Conservation (phyloP, 2,329 filamentous ascomycete species). For the Aspergillus ochraceoroseus region DNA sequence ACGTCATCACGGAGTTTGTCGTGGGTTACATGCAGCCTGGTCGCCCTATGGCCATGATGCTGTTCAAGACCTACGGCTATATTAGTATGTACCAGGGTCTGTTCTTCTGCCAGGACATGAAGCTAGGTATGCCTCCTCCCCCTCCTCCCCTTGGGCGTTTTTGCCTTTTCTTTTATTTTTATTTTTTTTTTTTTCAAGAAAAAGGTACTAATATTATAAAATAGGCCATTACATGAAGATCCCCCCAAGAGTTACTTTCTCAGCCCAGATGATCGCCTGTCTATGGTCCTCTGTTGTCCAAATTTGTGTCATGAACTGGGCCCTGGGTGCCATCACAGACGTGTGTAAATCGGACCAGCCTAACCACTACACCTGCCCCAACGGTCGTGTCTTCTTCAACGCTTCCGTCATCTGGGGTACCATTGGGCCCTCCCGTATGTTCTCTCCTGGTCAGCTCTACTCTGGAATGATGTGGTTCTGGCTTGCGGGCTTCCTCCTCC, state of each 20-base stretch:
- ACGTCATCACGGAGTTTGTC: conserved; percentile 66
- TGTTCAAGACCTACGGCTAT: conserved; percentile 71
- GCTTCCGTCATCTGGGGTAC: conserved; percentile 68
- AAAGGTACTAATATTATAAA: too few relatives aligned
- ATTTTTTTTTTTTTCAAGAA: too few relatives aligned
- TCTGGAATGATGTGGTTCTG: conserved; percentile 64
- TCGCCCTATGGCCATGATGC: conserved; percentile 67
- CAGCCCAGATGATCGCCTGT: conserved; percentile 49
- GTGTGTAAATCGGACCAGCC: conserved; percentile 59
- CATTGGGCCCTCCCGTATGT: conserved; percentile 66
- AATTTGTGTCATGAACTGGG: conserved; percentile 46
- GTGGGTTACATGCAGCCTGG: conserved; percentile 70
- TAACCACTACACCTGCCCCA: conserved; percentile 57
- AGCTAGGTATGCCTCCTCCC: conserved; percentile 45
- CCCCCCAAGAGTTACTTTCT: conserved; percentile 50
- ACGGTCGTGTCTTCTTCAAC: conserved; percentile 60
- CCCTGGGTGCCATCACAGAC: conserved; percentile 53
- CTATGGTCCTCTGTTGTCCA: conserved; percentile 50
- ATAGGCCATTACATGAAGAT: conserved; percentile 61
- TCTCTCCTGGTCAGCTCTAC: conserved; percentile 60
- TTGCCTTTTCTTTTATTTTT: background rate
- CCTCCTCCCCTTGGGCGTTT: background rate
- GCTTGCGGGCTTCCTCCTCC: conserved; percentile 60
- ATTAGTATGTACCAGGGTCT: conserved; percentile 63
- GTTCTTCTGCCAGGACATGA: conserved; percentile 62